Conservation (phyloP, 768 basidiomycete genomes). For the Russula emetica region DNA sequence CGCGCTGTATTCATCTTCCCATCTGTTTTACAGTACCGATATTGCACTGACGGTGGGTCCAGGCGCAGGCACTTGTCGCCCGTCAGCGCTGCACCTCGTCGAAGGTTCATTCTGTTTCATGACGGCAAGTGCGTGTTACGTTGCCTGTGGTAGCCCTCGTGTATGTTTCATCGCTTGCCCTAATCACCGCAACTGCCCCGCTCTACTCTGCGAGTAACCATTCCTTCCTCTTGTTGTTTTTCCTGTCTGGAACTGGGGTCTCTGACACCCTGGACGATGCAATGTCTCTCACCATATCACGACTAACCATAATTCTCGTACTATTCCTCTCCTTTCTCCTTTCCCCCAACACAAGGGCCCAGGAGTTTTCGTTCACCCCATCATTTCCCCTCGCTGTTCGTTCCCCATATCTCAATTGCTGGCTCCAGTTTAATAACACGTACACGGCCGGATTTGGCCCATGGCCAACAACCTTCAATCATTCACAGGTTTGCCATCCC, state of each 20-base stretch:
- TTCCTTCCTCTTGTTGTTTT: background rate
- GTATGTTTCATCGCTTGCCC: too few relatives aligned
- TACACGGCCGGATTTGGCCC: background rate
- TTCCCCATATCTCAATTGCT: constrained; percentile 32
- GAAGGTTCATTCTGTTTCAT: too few relatives aligned
- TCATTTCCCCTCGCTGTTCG: constrained; percentile 31
- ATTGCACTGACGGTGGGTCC: too few relatives aligned
- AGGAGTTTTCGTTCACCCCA: constrained; percentile 28
- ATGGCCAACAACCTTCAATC: constrained; percentile 27
- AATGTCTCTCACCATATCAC: background rate
- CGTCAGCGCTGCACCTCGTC: too few relatives aligned
- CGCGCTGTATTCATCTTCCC: too few relatives aligned
- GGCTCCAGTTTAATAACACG: constrained; percentile 17
- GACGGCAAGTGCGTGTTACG: too few relatives aligned
- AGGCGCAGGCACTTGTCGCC: too few relatives aligned
- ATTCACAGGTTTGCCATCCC: background rate
- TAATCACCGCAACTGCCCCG: too few relatives aligned
- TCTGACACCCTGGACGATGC: background rate
- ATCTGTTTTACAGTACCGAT: too few relatives aligned
- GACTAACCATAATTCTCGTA: background rate
- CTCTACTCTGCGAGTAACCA: constrained; percentile 6
- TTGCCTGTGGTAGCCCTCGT: background rate
- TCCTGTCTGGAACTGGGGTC: background rate
- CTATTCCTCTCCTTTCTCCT: background rate
- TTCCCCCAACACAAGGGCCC: background rate